phyloP scores from a whole-genome alignment of 768 basidiomycete genomes.

The Neoboletus brunneissimus region DNA sequence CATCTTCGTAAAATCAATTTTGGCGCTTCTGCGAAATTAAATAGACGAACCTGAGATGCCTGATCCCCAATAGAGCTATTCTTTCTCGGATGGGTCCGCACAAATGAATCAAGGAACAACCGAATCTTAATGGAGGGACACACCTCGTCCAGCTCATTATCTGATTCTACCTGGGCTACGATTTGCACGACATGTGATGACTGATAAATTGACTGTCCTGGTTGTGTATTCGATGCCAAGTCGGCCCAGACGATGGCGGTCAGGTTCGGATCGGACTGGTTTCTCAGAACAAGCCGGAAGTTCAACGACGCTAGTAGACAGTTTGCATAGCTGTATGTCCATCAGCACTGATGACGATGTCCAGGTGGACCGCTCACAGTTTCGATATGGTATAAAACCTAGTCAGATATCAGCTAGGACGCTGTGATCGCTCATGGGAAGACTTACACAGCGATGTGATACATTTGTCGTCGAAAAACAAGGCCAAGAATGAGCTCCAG shows the following conservation, averaged over 20 bases:
- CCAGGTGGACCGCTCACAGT: conserved; percentile 2
- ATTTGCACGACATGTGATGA: not conserved
- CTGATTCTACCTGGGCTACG: not conserved
- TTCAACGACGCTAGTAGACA: conserved; percentile 18
- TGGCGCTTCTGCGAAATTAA: too few species aligned
- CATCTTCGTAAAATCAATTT: too few species aligned
- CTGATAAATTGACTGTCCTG: not conserved
- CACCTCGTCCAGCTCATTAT: not conserved
- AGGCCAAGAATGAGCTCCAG: conserved; percentile 15
- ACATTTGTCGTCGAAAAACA: not conserved
- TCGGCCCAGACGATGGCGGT: conserved; percentile 5
- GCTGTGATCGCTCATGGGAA: too few species aligned
- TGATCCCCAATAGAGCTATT: too few species aligned
- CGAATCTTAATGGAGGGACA: not conserved
- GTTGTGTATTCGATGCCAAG: not conserved
- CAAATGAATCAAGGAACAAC: not conserved
- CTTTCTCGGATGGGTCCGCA: not conserved
- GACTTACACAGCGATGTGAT: conserved; percentile 21
- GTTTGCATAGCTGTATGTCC: conserved; percentile 4
- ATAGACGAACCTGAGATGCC: too few species aligned
- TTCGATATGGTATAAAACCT: conserved; percentile 16
- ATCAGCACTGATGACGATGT: not conserved
- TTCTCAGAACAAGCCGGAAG: conserved; percentile 9
- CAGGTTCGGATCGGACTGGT: not conserved
- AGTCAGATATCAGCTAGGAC: not conserved